Base-by-base conservation (phyloP, 75 land plant genomes). In the Pinus albicaulis region DNA sequence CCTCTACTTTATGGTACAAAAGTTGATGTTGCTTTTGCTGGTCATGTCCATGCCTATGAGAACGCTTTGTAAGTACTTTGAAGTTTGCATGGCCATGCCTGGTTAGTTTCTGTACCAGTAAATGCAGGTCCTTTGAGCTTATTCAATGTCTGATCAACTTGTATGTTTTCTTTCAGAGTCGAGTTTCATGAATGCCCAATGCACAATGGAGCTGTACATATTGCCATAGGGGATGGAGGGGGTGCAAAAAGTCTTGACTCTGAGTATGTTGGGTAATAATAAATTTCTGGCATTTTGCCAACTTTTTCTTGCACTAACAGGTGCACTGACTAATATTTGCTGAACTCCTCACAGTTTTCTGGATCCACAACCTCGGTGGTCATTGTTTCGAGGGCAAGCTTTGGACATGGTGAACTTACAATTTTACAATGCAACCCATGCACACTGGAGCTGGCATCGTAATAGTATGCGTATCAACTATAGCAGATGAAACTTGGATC, bases 151-250 rank as follows among this genome's bases (percentile, higher is more conserved):
- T 7, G 20, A 68, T 5, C 41, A 20, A 68, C 8, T 68, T 36
- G 24, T 68, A 36, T 38, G 36, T 20, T 20, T 38, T 65, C 26
- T 75, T 38, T 26, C 78, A 93, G 96, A 59, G 59, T 52, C 86
- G 90, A 16, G 94, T 93, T 16, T 93, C 76, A 75, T 87, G 17
- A 85, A 82, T 12, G 44, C 58, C 73, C 14, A 83, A 95, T 71
- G 59, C 76, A n/a, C 2, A 88, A 93, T 73, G 98, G 94, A 2
- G 78, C 95, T 22, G 80, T 95, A 56, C 88, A 95, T 76, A 89
- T 95, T 23, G 89, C 92, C n/a, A 79, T 93, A 56, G 96, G 98
- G 23, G 92, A 87, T 62, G 98, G 98, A 7, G 98, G 98, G 59
- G 93, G 91, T 78, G 75, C 84, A n/a, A 92, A 91, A 88, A 92